Evolutionary conservation across 148 eudicot species (phyloP), one percentile per base, ranked within the genome.

Genomic region (Rhododendron ferrugineum): DNA sequence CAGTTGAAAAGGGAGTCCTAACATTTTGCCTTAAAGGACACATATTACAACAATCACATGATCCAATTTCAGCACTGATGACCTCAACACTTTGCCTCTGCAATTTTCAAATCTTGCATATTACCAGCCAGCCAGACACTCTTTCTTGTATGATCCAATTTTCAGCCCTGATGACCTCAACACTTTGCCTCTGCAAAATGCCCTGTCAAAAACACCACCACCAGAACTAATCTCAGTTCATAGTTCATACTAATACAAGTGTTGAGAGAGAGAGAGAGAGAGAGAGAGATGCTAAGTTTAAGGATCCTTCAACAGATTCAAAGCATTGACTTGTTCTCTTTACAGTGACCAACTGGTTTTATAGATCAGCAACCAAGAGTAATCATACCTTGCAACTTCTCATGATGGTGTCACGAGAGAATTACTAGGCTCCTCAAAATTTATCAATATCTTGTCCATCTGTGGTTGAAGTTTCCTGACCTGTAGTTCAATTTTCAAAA

Each of bases 401-500:
- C 20, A 22, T 28, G 10, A 11, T 56, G 2, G 58, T 72, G 64
- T 47, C 78, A 0, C 14, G 30, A 44, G 28, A 30, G 28, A 76
- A 68, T 81, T 78, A 85, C 81, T 86, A 89, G 18, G 86, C 74
- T 92, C 92, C 44, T 87, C 84, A 50, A 93, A 92, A 23, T 91
- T 84, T 44, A 93, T 88, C 76, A 84, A 87, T 58, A 92, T 90
- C 50, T 85, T 85, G 77, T 88, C 84, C 93, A 91, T 91, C 81
- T 87, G 73, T 22, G 94, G 94, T 68, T 92, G 95, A 86, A 92
- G 95, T 84, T 89, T 91, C 87, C 93, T 87, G 42, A 91, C 95
- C 95, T 93, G 78, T 62, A 37, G 46, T 6, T 44, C 42, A 84
- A 85, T 6, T 34, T 42, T 16, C 20, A 42, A 37, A 62, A 68